These are phyloP conservation scores for Lepidium sativum DNA, from an alignment of 345 rosid species.

Conservation along the genomic window DNA sequence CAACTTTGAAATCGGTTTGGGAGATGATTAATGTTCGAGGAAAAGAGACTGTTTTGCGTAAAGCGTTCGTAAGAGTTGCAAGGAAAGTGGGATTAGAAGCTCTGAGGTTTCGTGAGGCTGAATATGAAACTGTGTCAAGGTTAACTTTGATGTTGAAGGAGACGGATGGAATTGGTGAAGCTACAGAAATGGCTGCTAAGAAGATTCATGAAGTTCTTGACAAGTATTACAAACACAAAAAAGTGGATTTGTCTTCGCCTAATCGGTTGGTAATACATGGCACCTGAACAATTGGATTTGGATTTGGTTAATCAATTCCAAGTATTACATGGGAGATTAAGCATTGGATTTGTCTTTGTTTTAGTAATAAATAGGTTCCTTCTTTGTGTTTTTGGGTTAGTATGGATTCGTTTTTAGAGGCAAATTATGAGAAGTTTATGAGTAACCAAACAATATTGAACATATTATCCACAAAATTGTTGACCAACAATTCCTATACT, in stretches of 20 bases:
- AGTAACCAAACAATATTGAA: too few species aligned
- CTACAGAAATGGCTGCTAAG: background rate
- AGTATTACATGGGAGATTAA: too few species aligned
- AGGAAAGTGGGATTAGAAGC: slow-evolving; percentile 16
- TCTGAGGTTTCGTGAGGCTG: slow-evolving; percentile 1
- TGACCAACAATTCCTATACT: too few species aligned
- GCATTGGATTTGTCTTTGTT: background rate
- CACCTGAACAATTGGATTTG: too few species aligned
- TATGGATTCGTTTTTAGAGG: background rate
- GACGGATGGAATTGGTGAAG: background rate
- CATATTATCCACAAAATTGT: too few species aligned
- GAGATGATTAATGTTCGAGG: slow-evolving; percentile 7
- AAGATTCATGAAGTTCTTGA: slow-evolving; percentile 9
- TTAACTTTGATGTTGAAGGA: slow-evolving; percentile 2
- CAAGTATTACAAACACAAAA: background rate
- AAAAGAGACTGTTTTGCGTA: slow-evolving; percentile 10
- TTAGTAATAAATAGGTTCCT: background rate
- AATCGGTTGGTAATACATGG: background rate
- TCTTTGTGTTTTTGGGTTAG: background rate
- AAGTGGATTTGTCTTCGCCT: background rate
- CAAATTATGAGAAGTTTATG: too few species aligned
- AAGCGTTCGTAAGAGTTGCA: background rate
- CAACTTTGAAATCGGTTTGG: background rate
- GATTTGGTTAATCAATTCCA: background rate
- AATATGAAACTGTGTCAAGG: slow-evolving; percentile 15